Percentiles rank a stretch among this genome's conserved stretches.
phyloP scores from a whole-genome alignment of 2,329 filamentous ascomycete species.

The Cadophora luteo-olivacea region DNA sequence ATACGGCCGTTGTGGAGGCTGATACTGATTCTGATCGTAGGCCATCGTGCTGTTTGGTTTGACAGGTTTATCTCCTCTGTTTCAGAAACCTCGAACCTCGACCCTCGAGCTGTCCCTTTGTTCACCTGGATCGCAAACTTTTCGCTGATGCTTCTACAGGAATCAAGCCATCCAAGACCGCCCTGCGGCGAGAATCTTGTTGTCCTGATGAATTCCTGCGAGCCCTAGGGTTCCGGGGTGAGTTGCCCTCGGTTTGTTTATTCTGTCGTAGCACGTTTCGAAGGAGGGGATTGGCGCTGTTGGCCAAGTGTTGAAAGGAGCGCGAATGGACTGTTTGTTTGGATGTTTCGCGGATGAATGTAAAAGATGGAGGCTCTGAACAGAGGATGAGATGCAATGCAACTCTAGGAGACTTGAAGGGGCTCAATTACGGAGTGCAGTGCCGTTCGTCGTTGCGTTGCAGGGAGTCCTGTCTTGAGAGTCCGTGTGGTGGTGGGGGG shows the following conservation, averaged over 20 bases:
- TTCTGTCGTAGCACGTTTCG: slow-evolving; percentile 2
- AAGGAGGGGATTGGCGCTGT: slow-evolving; percentile 1
- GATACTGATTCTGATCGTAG: slow-evolving; percentile 43
- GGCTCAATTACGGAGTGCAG: not conserved
- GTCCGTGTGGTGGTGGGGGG: slow-evolving; percentile 7
- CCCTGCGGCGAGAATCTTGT: not conserved
- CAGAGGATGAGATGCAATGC: not conserved
- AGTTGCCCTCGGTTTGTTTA: not conserved
- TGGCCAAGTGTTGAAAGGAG: slow-evolving; percentile 21
- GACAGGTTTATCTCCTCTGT: not conserved
- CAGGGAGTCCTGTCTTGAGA: not conserved
- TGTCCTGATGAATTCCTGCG: not conserved
- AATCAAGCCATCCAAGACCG: slow-evolving; percentile 18
- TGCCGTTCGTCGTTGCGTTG: slow-evolving; percentile 1
- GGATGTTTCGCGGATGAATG: slow-evolving; percentile 2
- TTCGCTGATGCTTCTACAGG: not conserved
- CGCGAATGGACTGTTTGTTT: slow-evolving; percentile 15
- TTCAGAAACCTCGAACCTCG: slow-evolving; percentile 3
- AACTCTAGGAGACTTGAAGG: slow-evolving; percentile 9
- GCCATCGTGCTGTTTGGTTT: slow-evolving; percentile 38
- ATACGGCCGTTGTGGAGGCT: slow-evolving; percentile 42
- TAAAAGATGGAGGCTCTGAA: slow-evolving; percentile 15
- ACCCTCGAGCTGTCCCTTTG: slow-evolving; percentile 7
- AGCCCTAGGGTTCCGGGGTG: not conserved
- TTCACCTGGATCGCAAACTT: slow-evolving; percentile 3